phyloP scores from a whole-genome alignment of 2,329 filamentous ascomycete species.

The Hypoxylon sp. region DNA sequence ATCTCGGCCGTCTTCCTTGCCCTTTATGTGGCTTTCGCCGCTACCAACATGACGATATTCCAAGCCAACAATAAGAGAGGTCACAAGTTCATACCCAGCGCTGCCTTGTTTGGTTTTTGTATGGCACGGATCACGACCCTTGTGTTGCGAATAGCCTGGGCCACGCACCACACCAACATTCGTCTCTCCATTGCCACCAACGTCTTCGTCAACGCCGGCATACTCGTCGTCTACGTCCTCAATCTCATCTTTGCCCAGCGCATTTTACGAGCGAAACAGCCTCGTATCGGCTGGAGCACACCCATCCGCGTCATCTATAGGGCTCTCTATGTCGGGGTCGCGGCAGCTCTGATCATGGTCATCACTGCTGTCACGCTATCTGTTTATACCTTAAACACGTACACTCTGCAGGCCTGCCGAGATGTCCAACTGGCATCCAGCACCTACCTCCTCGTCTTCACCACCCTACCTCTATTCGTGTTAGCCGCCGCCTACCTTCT shows the following conservation, averaged over 20 bases:
- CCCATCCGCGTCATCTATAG: conserved; percentile 46
- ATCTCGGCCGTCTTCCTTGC: conserved; percentile 72
- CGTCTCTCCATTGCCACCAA: conserved; percentile 51
- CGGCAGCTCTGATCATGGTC: conserved; percentile 49
- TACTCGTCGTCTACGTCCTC: conserved; percentile 52
- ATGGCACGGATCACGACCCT: conserved; percentile 52
- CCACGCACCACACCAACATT: conserved; percentile 45
- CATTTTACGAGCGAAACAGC: conserved; percentile 54
- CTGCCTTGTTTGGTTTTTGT: conserved; percentile 54
- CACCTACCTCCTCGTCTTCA: conserved; percentile 48
- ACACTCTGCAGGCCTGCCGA: conserved; percentile 39
- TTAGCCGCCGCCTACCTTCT: conserved; percentile 45
- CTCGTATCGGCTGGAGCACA: conserved; percentile 52
- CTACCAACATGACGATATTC: conserved; percentile 69
- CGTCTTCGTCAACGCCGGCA: conserved; percentile 54
- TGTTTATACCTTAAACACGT: conserved; percentile 45
- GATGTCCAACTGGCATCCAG: conserved; percentile 47
- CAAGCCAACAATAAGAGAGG: conserved; percentile 50
- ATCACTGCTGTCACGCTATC: conserved; percentile 49
- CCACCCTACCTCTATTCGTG: conserved; percentile 46
- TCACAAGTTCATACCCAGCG: conserved; percentile 56
- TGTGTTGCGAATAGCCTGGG: conserved; percentile 54
- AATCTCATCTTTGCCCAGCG: conserved; percentile 57
- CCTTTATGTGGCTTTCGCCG: conserved; percentile 66
- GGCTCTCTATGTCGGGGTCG: conserved; percentile 47